Evolutionary conservation across 1,284 basidiomycete species (phyloP), one percentile per base, ranked within the genome.

Genomic region (Ganoderma sinense): DNA sequence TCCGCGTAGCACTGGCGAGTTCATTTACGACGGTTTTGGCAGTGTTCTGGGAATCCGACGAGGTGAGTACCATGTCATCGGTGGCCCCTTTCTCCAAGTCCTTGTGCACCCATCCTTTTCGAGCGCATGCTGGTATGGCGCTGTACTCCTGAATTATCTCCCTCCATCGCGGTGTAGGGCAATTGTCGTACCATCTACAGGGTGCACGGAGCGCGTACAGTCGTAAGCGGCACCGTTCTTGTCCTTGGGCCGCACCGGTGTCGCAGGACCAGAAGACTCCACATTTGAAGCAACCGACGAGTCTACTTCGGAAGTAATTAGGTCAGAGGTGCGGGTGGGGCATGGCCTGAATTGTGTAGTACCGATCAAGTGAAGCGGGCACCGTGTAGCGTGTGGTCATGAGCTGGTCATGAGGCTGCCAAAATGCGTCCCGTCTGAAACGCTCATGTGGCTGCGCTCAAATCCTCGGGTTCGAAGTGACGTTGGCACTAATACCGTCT

Each of bases 1-100:
- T 40, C 60, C 60, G 41, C 62, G 31, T 51, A 45, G 26, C 18
- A 23, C 45, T 63, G 40, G 43, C 33, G n/a, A 59, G 56, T 33
- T 41, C 36, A 61, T 40, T 61, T 61, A 41, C 59, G 33, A 61
- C 59, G 0, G n/a, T n/a, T 61, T 61, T 41, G 33, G 45, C 48
- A 39, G 62, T 18, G 48, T 31, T 39, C 43, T 60, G 58, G 41
- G 58, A 29, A n/a, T 51, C 39, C 33, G 23, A 51, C 48, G 2
- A 39, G 36, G 65, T 66, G 59, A 61, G 59, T 26, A 4, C 59
- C 31, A 51, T 51, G 65, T 29, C 31, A 11, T 8, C 53, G 20
- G 8, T 58, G 11, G 31, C 10, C 31, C 29, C 29, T 40, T 59
- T 45, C 55, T 65, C 64, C 40, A 33, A 45, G 2, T 40, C 55